These are phyloP conservation scores for Polyporus arcularius DNA, from an alignment of 768 basidiomycete species.

Conservation along the genomic window DNA sequence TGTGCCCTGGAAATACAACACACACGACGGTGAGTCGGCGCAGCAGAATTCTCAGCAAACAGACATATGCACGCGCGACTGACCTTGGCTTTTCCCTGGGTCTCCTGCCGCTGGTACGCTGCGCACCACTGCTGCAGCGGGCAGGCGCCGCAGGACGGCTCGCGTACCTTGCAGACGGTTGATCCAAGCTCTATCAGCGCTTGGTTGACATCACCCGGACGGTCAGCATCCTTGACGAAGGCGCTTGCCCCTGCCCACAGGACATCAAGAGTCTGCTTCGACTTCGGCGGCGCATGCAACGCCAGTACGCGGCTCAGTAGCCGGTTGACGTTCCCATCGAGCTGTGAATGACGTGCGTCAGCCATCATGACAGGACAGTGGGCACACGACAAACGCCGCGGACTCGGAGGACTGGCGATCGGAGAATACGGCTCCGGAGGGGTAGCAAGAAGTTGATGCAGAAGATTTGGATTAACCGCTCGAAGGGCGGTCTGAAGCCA, in stretches of 20 bases:
- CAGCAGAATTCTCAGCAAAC: background rate
- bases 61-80: background rate
- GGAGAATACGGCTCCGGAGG: slow-evolving; percentile 6
- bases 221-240: slow-evolving; percentile 58
- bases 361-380: slow-evolving; percentile 1
- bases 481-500: background rate
- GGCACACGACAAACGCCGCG: background rate
- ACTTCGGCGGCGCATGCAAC: slow-evolving; percentile 78
- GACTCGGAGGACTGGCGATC: background rate
- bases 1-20: slow-evolving; percentile 14
- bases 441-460: background rate
- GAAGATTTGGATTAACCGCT: background rate
- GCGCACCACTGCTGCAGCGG: slow-evolving; percentile 70
- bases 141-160: slow-evolving; percentile 74
- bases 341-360: slow-evolving; percentile 40
- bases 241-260: slow-evolving; percentile 80
- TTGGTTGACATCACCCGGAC: slow-evolving; percentile 87
- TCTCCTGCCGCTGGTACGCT: slow-evolving; percentile 47
- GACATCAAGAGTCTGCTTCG: slow-evolving; percentile 73
- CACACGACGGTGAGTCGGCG: background rate
- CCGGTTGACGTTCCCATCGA: slow-evolving; percentile 90
- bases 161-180: slow-evolving; percentile 86
- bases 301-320: slow-evolving; percentile 84
- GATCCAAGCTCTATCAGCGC: slow-evolving; percentile 94
- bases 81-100: slow-evolving; percentile 8